Evolutionary conservation across 2,329 filamentous ascomycete genomes (phyloP).

Genomic region (Alternaria rosae): DNA sequence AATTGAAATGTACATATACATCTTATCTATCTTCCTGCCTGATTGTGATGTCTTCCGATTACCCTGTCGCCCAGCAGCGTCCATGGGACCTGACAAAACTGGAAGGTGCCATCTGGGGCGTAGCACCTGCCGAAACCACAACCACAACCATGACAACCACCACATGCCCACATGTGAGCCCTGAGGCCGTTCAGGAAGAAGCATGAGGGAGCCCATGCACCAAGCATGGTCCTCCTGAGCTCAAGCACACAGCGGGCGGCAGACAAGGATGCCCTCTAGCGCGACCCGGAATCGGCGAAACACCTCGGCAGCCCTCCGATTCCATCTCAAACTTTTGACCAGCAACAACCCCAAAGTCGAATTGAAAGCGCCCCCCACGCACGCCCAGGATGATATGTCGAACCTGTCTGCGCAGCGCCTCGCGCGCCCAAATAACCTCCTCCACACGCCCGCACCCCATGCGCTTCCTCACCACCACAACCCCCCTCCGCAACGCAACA

Average conservation of each 20-base stretch:
- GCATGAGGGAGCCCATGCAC: neutral
- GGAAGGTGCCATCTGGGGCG: neutral
- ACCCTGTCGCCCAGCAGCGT: neutral
- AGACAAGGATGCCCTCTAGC: conserved; percentile 1
- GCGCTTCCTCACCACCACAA: conserved; percentile 39
- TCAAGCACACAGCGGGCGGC: neutral
- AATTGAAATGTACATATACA: conserved; percentile 14
- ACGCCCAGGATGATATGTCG: conserved; percentile 49
- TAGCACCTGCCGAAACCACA: conserved; percentile 1
- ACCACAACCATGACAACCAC: neutral
- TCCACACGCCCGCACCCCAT: conserved; percentile 15
- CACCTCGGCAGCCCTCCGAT: conserved; percentile 14
- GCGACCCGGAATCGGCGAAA: conserved; percentile 16
- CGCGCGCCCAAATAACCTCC: conserved; percentile 27
- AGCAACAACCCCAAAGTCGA: neutral
- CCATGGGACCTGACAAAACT: neutral
- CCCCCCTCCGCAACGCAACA: conserved; percentile 30
- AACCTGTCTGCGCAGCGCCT: conserved; percentile 47
- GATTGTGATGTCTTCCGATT: neutral
- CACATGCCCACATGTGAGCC: neutral
- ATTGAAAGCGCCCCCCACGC: conserved; percentile 10
- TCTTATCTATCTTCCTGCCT: neutral
- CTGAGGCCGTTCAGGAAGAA: neutral
- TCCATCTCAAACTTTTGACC: conserved; percentile 27
- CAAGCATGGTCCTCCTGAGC: neutral